Conservation (phyloP, 23 red algal genomes). For the Rhodosorus marinus region DNA sequence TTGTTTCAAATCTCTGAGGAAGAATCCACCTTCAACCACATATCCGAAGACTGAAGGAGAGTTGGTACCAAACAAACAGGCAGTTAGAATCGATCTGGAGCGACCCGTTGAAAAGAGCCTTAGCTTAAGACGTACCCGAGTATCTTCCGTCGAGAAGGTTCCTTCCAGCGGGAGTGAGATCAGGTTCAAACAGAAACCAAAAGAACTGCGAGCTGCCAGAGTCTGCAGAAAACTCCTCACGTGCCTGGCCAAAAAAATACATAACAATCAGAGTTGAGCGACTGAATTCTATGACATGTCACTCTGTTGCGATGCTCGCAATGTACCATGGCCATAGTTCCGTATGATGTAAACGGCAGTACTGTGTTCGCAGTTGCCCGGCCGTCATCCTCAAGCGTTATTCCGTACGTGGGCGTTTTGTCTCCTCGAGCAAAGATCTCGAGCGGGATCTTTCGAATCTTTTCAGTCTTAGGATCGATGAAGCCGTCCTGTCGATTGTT, state of each 20-base stretch:
- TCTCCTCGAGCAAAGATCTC: constrained; percentile 88
- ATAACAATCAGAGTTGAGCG: not conserved
- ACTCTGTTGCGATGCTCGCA: no score
- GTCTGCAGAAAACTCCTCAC: constrained; percentile 72
- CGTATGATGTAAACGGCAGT: constrained; percentile 78
- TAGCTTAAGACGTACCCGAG: no score
- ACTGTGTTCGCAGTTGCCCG: constrained; percentile 46
- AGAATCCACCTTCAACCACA: constrained; percentile 46
- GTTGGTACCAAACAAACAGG: not conserved
- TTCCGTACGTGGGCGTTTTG: constrained; percentile 53
- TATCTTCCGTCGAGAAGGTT: constrained; percentile 87
- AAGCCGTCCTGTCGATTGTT: constrained; percentile 74
- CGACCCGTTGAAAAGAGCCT: not conserved
- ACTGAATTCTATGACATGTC: not conserved
- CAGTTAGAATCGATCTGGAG: not conserved
- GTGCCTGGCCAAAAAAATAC: constrained; percentile 25
- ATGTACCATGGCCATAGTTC: constrained; percentile 45
- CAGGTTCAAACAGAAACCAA: constrained; percentile 98
- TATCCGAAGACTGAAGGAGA: constrained; percentile 51
- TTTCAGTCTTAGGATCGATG: constrained; percentile 33
- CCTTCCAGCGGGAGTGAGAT: constrained; percentile 85
- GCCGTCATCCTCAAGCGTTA: constrained; percentile 89
- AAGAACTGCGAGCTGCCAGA: constrained; percentile 78
- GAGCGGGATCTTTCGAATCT: constrained; percentile 52
- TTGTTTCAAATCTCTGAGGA: constrained; percentile 45